Base-by-base conservation (phyloP, 2,329 filamentous ascomycete genomes). In the Sporothrix schenckii region DNA sequence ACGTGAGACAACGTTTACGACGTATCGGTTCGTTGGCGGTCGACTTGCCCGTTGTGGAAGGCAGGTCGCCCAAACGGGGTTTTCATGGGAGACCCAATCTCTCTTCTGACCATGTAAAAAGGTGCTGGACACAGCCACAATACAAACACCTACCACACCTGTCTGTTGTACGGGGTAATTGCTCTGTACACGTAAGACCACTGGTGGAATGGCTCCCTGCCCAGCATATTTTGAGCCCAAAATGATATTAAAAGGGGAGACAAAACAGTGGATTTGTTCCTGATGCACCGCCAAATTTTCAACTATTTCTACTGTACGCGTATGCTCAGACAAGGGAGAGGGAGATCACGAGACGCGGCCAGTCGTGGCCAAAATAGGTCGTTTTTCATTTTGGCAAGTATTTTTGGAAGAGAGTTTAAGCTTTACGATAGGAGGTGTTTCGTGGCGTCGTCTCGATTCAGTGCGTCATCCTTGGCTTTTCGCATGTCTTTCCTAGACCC, bases 111-210 rank as follows among this genome's bases (percentile, higher is more conserved):
- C 24, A n/a, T 61, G 34, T 34, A 34, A 34, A 34, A 34, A 16
- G 7, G 27, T 27, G 39, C 19, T n/a, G 63, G 13, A 66, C 63
- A 53, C 63, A 66, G 63, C 63, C 63, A 66, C 63, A 66, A 52
- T 53, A 39, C 16, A 5, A 13, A 44, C 41, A 34, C 7, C 34
- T 9, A 34, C 4, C 7, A 34, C 34, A 34, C 34, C 4, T 30
- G 30, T 5, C 3, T 34, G 30, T 34, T 5, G 30, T 3, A 34
- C 30, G 30, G 30, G 6, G 30, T 34, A 34, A 34, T 6, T 34
- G 1, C 30, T 34, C 30, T 34, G 30, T 14, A 44, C 63, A 53
- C 63, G 63, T 52, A 66, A 39, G 47, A 66, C 44, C 63, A 39
- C 63, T 39, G 27, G 9, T 4, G 27, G 24, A 50, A 50, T 50